Evolutionary conservation across 2,329 filamentous ascomycete species (phyloP), one percentile per base, ranked within the genome.

Genomic region (Nothomitra cinnamomea): DNA sequence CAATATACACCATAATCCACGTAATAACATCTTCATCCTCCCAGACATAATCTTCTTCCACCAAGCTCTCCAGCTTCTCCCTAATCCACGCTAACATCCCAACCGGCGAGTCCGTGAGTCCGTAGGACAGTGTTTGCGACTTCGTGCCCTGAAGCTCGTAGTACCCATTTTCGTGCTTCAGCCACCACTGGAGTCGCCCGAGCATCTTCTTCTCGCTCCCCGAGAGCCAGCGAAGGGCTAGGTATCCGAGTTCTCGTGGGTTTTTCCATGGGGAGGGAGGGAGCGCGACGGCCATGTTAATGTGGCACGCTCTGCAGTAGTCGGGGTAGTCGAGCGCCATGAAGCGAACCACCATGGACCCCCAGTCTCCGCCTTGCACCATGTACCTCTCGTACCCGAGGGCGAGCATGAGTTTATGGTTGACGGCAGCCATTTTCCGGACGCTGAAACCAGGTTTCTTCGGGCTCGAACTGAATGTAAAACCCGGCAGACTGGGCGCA

Each of bases 321-420:
- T 74, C 57, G 0, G 80, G 78, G 58, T 83, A 85, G 1, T 76
- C 63, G 4, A 75, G 62, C 0, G 76, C 77, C 54, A 87, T 74
- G 10, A 72, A 65, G 2, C 83, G 75, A 8, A 80, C 81, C 59
- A 87, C 75, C 59, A 74, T 72, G 61, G 74, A 79, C 17, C 83
- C 84, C 82, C 81, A 86, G 61, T 87, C 82, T 25, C 83, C 83
- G 57, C 79, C 56, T 57, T 67, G 64, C 1, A 57, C 57, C 3
- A 65, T 35, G 51, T 68, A 70, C 32, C 56, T 54, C 1, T 55
- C 28, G 53, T 71, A 72, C 0, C 66, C 66, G 4, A 73, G 67
- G 21, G 63, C 57, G 1, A 62, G 52, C 70, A 73, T 73, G 3
- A 73, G 57, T 7, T 58, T 58, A 54, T 70, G 56, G 55, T 67